Percentiles rank a stretch among this genome's conserved stretches.
These are phyloP conservation scores for Neofusicoccum kwambonambiense DNA, from an alignment of 2,329 filamentous ascomycete species.

Conservation along the genomic window DNA sequence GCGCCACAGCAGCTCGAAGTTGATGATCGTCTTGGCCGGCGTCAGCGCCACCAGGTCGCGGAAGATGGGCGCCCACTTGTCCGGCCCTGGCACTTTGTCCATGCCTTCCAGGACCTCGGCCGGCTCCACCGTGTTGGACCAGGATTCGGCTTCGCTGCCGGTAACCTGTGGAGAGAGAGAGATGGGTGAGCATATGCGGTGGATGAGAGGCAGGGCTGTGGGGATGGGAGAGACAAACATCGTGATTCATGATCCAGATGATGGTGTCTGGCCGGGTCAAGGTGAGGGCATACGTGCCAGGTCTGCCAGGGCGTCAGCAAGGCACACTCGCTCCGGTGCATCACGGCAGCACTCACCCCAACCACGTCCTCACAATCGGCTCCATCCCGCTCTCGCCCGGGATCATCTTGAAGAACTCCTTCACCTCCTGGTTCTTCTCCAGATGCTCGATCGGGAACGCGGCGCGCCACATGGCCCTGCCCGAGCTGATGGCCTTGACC, in stretches of 20 bases:
- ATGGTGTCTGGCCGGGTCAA: constrained; percentile 47
- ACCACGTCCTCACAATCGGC: constrained; percentile 47
- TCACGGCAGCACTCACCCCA: constrained; percentile 29
- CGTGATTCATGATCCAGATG: constrained; percentile 53
- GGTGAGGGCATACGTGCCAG: constrained; percentile 46
- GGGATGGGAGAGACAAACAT: constrained; percentile 28
- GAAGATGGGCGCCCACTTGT: constrained; percentile 48
- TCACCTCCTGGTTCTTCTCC: constrained; percentile 46
- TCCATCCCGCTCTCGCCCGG: constrained; percentile 34
- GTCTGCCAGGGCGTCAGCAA: constrained; percentile 21
- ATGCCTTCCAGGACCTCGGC: constrained; percentile 47
- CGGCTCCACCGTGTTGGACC: constrained; percentile 48
- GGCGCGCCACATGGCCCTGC: constrained; percentile 42
- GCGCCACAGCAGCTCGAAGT: constrained; percentile 50
- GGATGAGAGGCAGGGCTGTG: constrained; percentile 7
- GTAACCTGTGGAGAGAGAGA: constrained; percentile 34
- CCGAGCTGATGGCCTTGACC: constrained; percentile 41
- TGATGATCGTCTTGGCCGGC: constrained; percentile 48
- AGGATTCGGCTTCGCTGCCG: constrained; percentile 45
- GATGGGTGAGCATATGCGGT: not conserved
- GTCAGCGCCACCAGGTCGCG: constrained; percentile 45
- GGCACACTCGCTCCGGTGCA: too few species aligned
- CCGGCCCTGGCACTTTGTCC: constrained; percentile 44
- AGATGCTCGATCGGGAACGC: constrained; percentile 44
- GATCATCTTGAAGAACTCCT: constrained; percentile 48